Base-by-base conservation (phyloP, 805 yeast species). In the Myxozyma neglecta region DNA sequence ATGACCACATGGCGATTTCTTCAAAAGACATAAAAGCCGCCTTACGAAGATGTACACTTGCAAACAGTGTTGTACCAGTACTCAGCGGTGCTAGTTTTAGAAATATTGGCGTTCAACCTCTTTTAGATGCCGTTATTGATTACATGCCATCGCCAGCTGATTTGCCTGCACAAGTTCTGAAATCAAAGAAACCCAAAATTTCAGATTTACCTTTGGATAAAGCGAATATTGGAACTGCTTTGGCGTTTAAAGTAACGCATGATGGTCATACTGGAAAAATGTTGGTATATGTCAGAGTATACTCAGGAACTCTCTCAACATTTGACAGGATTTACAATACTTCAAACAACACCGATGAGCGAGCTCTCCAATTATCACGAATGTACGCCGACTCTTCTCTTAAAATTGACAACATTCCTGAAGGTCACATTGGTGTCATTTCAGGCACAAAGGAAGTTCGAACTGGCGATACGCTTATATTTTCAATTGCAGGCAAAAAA, bases 351-450 rank as follows among this genome's bases (percentile, higher is more conserved):
- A 81, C 83, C 54, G 83, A 81, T 60, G 80, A 90, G 57, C 82
- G 85, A 55, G 79, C 90, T 16, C 85, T 88, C 11, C 88, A 85
- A 68, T 75, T 94, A 46, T 77, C 89, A 53, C 76, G 88, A 56
- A 90, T 93, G 93, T 91, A 92, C 75, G 99, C 97, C 1, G 91
- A 93, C 68, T 79, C 79, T 35, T 91, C 96, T 0, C 84, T 87
- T 61, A 91, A 88, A 47, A 90, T 91, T 2, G 74, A 79, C 32
- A 73, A 73, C 34, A 78, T 93, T 20, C 73, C 78, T 6, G 80
- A 88, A 0, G 99, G 99, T 3, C 90, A 89, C 66, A 94, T 94
- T 70, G 98, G 97, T 40, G 97, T 94, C 5, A 81, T 89, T n/a
- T 78, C 87, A 1, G 92, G 92, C 1, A 79, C 86, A 3, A 80